Base-by-base conservation (phyloP, 1,284 basidiomycete species). In the Xanthoconium separans region DNA sequence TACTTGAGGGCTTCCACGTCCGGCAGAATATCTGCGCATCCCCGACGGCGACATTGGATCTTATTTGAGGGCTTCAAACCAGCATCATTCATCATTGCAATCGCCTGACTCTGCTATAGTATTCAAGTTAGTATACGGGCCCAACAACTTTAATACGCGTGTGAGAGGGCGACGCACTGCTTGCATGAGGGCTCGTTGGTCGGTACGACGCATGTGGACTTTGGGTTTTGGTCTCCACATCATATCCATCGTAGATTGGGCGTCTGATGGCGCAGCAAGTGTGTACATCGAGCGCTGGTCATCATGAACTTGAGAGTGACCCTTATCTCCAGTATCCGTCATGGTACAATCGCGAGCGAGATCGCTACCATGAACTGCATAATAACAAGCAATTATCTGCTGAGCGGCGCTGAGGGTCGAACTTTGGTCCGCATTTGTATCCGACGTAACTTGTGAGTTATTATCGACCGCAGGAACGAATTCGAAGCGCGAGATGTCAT, bases 1-100 rank as follows among this genome's bases (percentile, higher is more conserved):
- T 73, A 78, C 50, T 77, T 75, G 47, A 87, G 74, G 42, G 78
- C 77, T 56, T 74, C 71, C 44, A 79, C 73, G 49, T 74, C 73
- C 10, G 66, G 65, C 15, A 86, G 65, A 5, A 75, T 70, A 61
- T 82, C 75, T 12, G 70, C 68, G 63, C 84, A 87, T 33, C 75
- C 80, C 30, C 70, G 65, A n/a, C 81, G 76, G 30, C 72, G 74
- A 63, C 84, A 87, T 13, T 79, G 65, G 20, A 76, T 63, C 40
- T 60, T 58, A 37, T 61, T 59, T 20, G 68, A 59, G 37, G 57
- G 64, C n/a, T 58, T 58, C 51, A 67, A 57, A 33, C 65, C 65
- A 5, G 55, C 64, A 1, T 61, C 50, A 44, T 69, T 58, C 65
- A 78, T 73, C 60, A 71, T 70, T 7, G 63, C 54, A 20, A 73